phyloP scores from a whole-genome alignment of 352 stramenopile species.

The Phytopythium montanum region DNA sequence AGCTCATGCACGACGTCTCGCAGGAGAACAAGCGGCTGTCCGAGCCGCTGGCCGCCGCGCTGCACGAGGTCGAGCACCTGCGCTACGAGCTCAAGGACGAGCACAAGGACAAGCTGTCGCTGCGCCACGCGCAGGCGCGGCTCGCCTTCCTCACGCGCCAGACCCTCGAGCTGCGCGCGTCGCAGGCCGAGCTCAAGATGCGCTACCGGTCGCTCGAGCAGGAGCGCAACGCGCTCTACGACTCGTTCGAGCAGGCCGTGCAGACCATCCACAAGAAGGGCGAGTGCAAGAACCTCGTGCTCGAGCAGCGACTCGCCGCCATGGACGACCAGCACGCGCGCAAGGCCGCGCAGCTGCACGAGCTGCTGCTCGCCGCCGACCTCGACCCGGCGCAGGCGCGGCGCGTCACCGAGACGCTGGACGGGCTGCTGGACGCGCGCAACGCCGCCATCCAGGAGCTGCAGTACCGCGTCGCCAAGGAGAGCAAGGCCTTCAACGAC shows the following conservation, averaged over 20 bases:
- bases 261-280: slow-evolving; percentile 88
- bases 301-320: slow-evolving; percentile 77
- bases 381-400: slow-evolving; percentile 68
- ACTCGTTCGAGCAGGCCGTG: slow-evolving; percentile 89
- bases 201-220: slow-evolving; percentile 76
- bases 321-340: slow-evolving; percentile 77
- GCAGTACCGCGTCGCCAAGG: slow-evolving; percentile 65
- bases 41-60: slow-evolving; percentile 80
- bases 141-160: slow-evolving; percentile 78
- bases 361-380: slow-evolving; percentile 67
- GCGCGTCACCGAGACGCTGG: slow-evolving; percentile 64
- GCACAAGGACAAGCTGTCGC: slow-evolving; percentile 89
- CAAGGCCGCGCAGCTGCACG: slow-evolving; percentile 66
- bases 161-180: slow-evolving; percentile 53
- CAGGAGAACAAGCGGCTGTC: slow-evolving; percentile 92
- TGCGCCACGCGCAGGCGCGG: slow-evolving; percentile 86
- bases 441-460: slow-evolving; percentile 57
- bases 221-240: slow-evolving; percentile 88
- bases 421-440: slow-evolving; percentile 53
- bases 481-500: slow-evolving; percentile 79
- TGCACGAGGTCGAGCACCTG: slow-evolving; percentile 89
- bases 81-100: slow-evolving; percentile 88
- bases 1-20: slow-evolving; percentile 91
- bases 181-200: slow-evolving; percentile 62
- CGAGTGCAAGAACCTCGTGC: slow-evolving; percentile 89